Evolutionary conservation across 2,329 filamentous ascomycete genomes (phyloP).

Genomic region (Cytospora leucostoma): DNA sequence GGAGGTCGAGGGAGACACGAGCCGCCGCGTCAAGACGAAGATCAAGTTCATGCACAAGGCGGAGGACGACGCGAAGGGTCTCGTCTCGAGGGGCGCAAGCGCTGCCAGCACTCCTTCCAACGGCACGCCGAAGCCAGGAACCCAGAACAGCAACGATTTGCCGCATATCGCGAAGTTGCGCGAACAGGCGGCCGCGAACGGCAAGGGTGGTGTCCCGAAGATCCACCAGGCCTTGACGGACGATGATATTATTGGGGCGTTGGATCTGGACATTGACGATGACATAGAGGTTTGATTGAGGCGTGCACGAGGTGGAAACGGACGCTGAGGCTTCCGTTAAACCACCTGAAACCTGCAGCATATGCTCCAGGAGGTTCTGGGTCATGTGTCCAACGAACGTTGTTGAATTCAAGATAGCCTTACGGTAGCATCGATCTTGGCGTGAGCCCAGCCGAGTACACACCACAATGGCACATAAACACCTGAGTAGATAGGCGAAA

Average conservation of each 20-base stretch:
- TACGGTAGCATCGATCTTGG: not conserved
- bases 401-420: not conserved
- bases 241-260: slow-evolving; percentile 85
- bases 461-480: not conserved
- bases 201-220: slow-evolving; percentile 63
- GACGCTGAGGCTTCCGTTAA: not conserved
- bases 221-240: slow-evolving; percentile 82
- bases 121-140: slow-evolving; percentile 51
- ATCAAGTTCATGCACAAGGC: slow-evolving; percentile 70
- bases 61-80: slow-evolving; percentile 48
- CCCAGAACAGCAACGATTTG: slow-evolving; percentile 48
- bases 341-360: too few relatives aligned
- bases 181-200: slow-evolving; percentile 44
- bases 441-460: not conserved
- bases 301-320: not conserved
- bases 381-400: too few relatives aligned
- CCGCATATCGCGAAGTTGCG: slow-evolving; percentile 55
- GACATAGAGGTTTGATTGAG: slow-evolving; percentile 56
- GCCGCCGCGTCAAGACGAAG: slow-evolving; percentile 64
- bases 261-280: slow-evolving; percentile 91
- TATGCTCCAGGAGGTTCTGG: too few relatives aligned
- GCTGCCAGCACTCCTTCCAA: slow-evolving; percentile 54
- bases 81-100: slow-evolving; percentile 52
- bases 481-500: not conserved
- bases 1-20: slow-evolving; percentile 57